Evolutionary conservation across 78 protist genomes (phyloP).

Genomic region (Protostelium mycophagum): DNA sequence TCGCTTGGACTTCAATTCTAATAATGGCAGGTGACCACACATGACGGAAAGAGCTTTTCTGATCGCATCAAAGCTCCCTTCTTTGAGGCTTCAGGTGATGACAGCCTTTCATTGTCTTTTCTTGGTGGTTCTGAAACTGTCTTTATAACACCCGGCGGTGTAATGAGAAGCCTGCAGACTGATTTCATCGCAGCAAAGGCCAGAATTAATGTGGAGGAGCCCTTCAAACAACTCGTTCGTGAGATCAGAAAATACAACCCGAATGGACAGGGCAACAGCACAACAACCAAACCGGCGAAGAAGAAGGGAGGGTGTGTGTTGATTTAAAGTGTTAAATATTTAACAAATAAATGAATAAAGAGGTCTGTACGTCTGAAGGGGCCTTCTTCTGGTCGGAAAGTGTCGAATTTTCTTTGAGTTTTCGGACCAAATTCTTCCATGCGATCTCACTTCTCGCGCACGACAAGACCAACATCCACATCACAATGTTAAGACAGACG

Average conservation of each 20-base stretch:
- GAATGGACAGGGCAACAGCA: background rate
- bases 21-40: conserved; percentile 3
- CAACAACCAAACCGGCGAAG: background rate
- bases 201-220: conserved; percentile 81
- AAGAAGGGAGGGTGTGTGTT: background rate
- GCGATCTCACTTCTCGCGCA: too few relatives aligned
- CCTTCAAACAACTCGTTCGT: conserved; percentile 73
- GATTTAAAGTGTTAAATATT: too few relatives aligned
- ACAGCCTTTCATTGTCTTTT: background rate
- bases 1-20: background rate
- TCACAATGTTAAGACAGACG: too few relatives aligned
- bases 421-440: too few relatives aligned
- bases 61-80: background rate
- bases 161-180: conserved; percentile 5
- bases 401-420: too few relatives aligned
- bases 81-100: background rate
- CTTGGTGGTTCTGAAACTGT: background rate
- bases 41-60: conserved; percentile 47
- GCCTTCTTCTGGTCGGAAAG: too few relatives aligned
- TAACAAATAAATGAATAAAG: too few relatives aligned
- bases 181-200: conserved; percentile 77
- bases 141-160: background rate
- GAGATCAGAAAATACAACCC: conserved; percentile 42
- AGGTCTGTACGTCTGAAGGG: too few relatives aligned
- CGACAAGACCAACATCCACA: too few relatives aligned